These are phyloP conservation scores for Knoxdaviesia capensis DNA, from an alignment of 2,329 filamentous ascomycete species.

Conservation along the genomic window DNA sequence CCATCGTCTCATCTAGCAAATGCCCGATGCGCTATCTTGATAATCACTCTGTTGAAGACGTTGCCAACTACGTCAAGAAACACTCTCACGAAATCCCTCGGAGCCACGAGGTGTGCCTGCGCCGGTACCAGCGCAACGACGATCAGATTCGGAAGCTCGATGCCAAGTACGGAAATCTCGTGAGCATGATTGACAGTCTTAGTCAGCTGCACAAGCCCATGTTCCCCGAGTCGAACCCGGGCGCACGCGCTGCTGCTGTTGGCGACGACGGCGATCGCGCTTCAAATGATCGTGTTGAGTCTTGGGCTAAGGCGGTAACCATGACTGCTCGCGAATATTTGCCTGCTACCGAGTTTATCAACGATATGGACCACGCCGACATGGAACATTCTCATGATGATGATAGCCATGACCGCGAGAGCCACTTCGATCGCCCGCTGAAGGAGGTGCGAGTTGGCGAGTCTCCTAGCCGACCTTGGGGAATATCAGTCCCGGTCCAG, in stretches of 20 bases:
- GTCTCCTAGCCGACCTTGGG: conserved; percentile 84
- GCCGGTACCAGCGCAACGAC: conserved; percentile 73
- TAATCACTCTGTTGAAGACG: conserved; percentile 80
- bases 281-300: conserved; percentile 56
- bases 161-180: conserved; percentile 80
- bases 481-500: conserved; percentile 57
- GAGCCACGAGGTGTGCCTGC: conserved; percentile 83
- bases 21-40: conserved; percentile 89
- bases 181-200: conserved; percentile 84
- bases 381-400: conserved; percentile 7
- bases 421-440: conserved; percentile 65
- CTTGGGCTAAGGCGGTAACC: conserved; percentile 67
- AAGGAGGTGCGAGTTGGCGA: conserved; percentile 87
- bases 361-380: conserved; percentile 14
- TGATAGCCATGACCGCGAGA: conserved; percentile 27
- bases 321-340: conserved; percentile 20
- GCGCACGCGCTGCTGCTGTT: no score
- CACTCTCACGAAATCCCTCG: conserved; percentile 90
- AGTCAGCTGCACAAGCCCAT: conserved; percentile 76
- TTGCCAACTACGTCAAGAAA: conserved; percentile 81
- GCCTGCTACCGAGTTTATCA: conserved; percentile 7
- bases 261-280: conserved; percentile 6
- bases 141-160: conserved; percentile 74
- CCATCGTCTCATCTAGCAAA: conserved; percentile 31
- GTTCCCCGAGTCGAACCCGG: conserved; percentile 19